A percentile compares a stretch with the other conserved stretches of the same genome.
Conservation (phyloP, 2,329 filamentous ascomycete species). For the Aaosphaeria pasadenensis region DNA sequence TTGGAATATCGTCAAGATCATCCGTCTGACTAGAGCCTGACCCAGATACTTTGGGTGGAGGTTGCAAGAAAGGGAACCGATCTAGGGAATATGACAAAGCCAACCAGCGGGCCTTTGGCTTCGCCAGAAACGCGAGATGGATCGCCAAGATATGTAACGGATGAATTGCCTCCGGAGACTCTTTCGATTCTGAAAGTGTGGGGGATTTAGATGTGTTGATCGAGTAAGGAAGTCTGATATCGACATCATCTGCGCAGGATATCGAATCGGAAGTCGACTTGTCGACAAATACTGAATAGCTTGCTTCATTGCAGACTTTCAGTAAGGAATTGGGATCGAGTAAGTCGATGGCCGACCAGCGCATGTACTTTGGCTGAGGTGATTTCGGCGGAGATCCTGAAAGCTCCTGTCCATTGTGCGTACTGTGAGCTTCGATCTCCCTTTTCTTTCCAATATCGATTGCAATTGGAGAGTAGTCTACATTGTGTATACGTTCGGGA, state of each 20-base stretch:
- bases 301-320: constrained; percentile 12
- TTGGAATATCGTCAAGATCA: constrained; percentile 22
- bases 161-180: constrained; percentile 22
- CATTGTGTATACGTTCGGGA: constrained; percentile 33
- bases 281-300: constrained; percentile 35
- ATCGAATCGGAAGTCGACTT: constrained; percentile 40
- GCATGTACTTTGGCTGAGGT: constrained; percentile 15
- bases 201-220: constrained; percentile 9
- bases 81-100: constrained; percentile 39
- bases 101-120: constrained; percentile 38
- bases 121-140: constrained; percentile 38
- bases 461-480: constrained; percentile 38
- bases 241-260: constrained; percentile 32
- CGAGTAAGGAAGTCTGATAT: constrained; percentile 28
- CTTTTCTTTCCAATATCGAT: constrained; percentile 28
- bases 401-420: not conserved
- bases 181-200: not conserved
- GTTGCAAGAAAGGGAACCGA: constrained; percentile 36
- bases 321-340: constrained; percentile 33
- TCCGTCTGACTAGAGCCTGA: not conserved
- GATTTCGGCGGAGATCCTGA: not conserved
- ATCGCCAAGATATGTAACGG: constrained; percentile 39
- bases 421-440: constrained; percentile 13
- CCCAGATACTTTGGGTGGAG: not conserved
- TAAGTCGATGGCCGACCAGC: constrained; percentile 32